Evolutionary conservation across 2,329 filamentous ascomycete species (phyloP).

Genomic region (Ascosphaera aggregata): DNA sequence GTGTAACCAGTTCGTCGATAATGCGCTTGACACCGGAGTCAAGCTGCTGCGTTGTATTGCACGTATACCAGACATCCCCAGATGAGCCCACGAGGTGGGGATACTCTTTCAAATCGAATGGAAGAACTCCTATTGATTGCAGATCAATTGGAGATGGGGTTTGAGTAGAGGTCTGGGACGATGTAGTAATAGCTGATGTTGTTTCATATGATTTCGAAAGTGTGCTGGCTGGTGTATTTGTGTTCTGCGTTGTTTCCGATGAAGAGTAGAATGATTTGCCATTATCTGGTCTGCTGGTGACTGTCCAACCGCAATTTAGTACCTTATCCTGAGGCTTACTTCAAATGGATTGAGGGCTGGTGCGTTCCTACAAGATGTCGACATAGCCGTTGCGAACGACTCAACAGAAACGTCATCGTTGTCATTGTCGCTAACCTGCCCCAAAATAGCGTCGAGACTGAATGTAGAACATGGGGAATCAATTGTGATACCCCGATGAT

Average conservation of each 20-base stretch:
- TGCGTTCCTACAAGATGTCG: background rate
- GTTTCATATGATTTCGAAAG: too few relatives aligned
- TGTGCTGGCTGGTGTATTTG: background rate
- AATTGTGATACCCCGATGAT: background rate
- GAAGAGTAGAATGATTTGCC: background rate
- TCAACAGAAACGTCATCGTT: background rate
- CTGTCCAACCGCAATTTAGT: background rate
- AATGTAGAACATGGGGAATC: background rate
- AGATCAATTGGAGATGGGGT: conserved; percentile 1
- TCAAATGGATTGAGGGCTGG: too few relatives aligned
- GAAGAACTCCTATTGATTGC: background rate
- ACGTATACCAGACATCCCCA: background rate
- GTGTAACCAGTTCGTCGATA: conserved; percentile 10
- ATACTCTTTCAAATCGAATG: background rate
- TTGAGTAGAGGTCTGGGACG: background rate
- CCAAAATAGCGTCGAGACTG: background rate
- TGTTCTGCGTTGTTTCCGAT: background rate
- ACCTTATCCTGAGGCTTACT: too few relatives aligned
- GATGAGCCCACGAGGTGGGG: background rate
- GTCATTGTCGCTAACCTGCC: background rate
- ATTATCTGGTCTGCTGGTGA: background rate
- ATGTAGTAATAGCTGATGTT: background rate
- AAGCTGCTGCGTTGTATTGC: background rate
- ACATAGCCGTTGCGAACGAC: background rate
- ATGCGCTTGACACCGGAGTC: conserved; percentile 7